Evolutionary conservation across 306 rosid genomes (phyloP).

Genomic region (Cyclanthera cordifolia): DNA sequence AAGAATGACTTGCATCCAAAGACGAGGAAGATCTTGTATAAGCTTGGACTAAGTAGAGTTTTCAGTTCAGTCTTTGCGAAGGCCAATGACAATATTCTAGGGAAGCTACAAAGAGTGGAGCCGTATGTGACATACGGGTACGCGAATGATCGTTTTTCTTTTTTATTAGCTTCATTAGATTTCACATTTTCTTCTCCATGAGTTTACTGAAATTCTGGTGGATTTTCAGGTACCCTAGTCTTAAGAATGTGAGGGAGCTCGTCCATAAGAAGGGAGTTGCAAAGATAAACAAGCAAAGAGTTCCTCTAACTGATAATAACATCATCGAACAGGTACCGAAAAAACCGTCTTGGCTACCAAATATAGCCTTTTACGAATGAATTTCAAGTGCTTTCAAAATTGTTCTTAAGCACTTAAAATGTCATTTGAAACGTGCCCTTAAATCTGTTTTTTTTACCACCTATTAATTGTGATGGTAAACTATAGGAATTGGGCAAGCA

Average conservation of each 20-base stretch:
- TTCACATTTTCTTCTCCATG: background rate
- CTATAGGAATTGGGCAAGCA: conserved; percentile 54
- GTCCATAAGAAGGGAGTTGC: conserved; percentile 63
- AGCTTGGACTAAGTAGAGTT: conserved; percentile 43
- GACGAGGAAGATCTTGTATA: conserved; percentile 47
- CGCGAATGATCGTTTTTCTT: conserved; percentile 6
- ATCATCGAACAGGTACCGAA: conserved; percentile 58
- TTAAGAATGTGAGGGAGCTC: conserved; percentile 65
- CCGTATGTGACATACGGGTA: conserved; percentile 92
- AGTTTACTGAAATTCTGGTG: background rate
- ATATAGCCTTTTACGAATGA: background rate
- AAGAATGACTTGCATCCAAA: conserved; percentile 78
- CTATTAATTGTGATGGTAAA: background rate
- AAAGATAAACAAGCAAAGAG: conserved; percentile 45
- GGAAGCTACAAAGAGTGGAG: conserved; percentile 60
- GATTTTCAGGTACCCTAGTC: conserved; percentile 54
- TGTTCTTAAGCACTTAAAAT: background rate
- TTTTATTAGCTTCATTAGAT: background rate
- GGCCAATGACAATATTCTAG: conserved; percentile 40
- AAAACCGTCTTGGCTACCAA: background rate
- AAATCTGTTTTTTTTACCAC: background rate
- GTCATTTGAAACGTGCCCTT: background rate
- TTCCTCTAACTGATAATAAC: conserved; percentile 82
- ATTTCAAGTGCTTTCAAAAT: too few relatives aligned
- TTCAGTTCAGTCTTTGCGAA: conserved; percentile 61